phyloP scores from a whole-genome alignment of 768 basidiomycete genomes.

The Cyathus striatus region DNA sequence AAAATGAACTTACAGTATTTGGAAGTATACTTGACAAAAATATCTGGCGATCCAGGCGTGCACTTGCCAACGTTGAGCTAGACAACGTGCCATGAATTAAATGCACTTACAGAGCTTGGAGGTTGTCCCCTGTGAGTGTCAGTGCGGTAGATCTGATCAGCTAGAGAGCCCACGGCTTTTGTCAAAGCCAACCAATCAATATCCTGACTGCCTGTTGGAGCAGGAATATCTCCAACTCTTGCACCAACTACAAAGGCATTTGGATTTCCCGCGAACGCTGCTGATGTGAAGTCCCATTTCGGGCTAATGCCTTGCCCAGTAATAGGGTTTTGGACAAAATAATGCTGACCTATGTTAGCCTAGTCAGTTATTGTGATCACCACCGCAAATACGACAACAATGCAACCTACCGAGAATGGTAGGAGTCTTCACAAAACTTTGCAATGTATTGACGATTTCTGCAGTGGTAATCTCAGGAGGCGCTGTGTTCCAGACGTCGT shows the following conservation, averaged over 20 bases:
- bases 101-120: constrained; percentile 34
- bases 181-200: constrained; percentile 48
- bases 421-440: constrained; percentile 6
- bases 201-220: constrained; percentile 30
- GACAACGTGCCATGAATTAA: background rate
- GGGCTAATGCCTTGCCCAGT: constrained; percentile 35
- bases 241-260: constrained; percentile 37
- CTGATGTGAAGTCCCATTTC: constrained; percentile 47
- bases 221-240: constrained; percentile 27
- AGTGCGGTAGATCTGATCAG: constrained; percentile 41
- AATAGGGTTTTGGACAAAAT: constrained; percentile 48
- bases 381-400: background rate
- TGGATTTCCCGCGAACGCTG: constrained; percentile 24
- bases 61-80: constrained; percentile 16
- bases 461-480: constrained; percentile 10
- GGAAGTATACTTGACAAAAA: constrained; percentile 39
- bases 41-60: constrained; percentile 25
- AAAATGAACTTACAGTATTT: constrained; percentile 47
- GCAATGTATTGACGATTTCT: constrained; percentile 11
- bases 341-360: constrained; percentile 34
- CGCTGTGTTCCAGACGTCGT: constrained; percentile 13
- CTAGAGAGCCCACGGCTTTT: constrained; percentile 37
- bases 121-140: constrained; percentile 48
- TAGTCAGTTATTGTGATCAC: background rate
- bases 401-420: constrained; percentile 26